Conservation (phyloP, 2,329 filamentous ascomycete genomes). For the Aspergillus glaucus region DNA sequence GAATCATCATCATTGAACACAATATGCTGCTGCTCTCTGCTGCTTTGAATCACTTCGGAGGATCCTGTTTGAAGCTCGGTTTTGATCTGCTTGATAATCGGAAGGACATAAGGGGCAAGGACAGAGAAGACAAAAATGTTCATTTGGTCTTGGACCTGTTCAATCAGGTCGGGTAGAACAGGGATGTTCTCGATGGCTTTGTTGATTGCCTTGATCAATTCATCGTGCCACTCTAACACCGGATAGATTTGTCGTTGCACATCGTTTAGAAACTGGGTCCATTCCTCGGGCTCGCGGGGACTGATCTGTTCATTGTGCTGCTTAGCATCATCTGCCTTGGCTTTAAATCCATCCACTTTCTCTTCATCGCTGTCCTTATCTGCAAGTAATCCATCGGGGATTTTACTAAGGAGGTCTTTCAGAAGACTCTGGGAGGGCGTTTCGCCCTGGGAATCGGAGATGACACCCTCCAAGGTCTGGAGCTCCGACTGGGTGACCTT, state of each 20-base stretch:
- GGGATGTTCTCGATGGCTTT: constrained; percentile 79
- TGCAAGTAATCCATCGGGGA: constrained; percentile 75
- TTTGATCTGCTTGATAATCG: constrained; percentile 81
- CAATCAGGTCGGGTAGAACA: constrained; percentile 73
- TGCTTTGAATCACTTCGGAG: constrained; percentile 79
- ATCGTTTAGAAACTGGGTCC: constrained; percentile 67
- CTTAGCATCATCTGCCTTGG: constrained; percentile 66
- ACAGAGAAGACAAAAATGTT: constrained; percentile 88
- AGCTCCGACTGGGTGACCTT: constrained; percentile 90
- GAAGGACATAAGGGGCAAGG: constrained; percentile 79
- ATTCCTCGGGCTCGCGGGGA: constrained; percentile 76
- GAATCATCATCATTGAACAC: constrained; percentile 75
- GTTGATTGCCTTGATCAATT: constrained; percentile 72
- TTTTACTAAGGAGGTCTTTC: constrained; percentile 71
- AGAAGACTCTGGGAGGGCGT: constrained; percentile 66
- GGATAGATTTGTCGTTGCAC: constrained; percentile 78
- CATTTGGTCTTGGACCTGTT: constrained; percentile 80
- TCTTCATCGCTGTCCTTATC: constrained; percentile 57
- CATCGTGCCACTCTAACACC: constrained; percentile 84
- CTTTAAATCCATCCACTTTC: constrained; percentile 73
- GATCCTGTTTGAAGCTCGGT: constrained; percentile 79
- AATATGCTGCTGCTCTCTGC: constrained; percentile 73
- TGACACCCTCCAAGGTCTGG: constrained; percentile 77
- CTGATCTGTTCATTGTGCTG: constrained; percentile 68
- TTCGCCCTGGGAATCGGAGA: constrained; percentile 56